Evolutionary conservation across 2,329 filamentous ascomycete species (phyloP).

Genomic region (Pyricularia pennisetigena): DNA sequence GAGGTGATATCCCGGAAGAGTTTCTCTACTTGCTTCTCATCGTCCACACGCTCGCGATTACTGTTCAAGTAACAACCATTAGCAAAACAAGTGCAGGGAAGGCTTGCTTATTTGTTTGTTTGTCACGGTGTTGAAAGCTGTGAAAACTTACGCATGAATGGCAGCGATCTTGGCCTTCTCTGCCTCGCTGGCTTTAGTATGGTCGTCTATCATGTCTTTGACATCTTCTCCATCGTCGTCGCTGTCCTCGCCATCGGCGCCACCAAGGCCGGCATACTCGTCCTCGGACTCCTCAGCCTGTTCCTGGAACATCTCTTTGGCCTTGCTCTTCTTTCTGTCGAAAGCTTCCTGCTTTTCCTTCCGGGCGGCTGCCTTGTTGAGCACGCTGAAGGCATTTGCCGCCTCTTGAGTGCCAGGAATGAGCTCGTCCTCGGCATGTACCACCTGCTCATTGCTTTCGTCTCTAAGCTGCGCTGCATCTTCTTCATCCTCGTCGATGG

Average conservation of each 20-base stretch:
- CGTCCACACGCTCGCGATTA: conserved; percentile 66
- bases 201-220: conserved; percentile 85
- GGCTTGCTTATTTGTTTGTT: not conserved
- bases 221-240: conserved; percentile 65
- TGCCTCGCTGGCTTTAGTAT: conserved; percentile 60
- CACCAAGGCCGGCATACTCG: conserved; percentile 90
- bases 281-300: conserved; percentile 97
- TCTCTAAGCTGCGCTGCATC: conserved; percentile 11
- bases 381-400: conserved; percentile 15
- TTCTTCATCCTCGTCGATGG: conserved; percentile 33
- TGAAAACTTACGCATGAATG: conserved; percentile 67
- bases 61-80: conserved; percentile 27
- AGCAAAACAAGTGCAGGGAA: not conserved
- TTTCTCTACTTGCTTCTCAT: conserved; percentile 84
- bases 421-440: not conserved
- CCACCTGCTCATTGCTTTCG: conserved; percentile 9
- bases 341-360: conserved; percentile 50
- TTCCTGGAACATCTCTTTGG: conserved; percentile 80
- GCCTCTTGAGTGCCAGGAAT: not conserved
- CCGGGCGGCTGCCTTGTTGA: conserved; percentile 38
- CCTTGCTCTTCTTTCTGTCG: conserved; percentile 79
- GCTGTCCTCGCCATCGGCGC: conserved; percentile 77
- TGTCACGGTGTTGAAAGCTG: no score
- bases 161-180: conserved; percentile 77
- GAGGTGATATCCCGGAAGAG: conserved; percentile 89